A percentile compares a stretch with the other conserved stretches of the same genome.
These are phyloP conservation scores for Lanzia echinophila DNA, from an alignment of 2,329 filamentous ascomycete species.

Conservation along the genomic window DNA sequence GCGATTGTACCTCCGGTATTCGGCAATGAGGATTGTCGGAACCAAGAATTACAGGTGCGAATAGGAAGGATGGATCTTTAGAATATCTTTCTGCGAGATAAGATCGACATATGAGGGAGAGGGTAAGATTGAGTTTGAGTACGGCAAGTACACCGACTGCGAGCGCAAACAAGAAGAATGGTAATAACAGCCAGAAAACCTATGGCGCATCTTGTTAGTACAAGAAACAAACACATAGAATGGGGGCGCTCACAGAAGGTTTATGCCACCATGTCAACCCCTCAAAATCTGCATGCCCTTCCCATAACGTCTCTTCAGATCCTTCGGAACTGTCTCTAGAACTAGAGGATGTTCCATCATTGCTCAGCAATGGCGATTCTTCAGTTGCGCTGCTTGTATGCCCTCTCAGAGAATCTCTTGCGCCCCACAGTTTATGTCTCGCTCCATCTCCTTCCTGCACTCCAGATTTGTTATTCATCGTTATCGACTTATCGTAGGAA, in stretches of 20 bases:
- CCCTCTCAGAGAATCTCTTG: slow-evolving; percentile 20
- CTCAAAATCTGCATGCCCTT: slow-evolving; percentile 50
- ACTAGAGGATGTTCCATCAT: slow-evolving; percentile 10
- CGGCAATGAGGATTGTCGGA: slow-evolving; percentile 73
- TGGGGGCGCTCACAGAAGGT: slow-evolving; percentile 48
- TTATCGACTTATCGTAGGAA: background rate
- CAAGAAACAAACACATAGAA: background rate
- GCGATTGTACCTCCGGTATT: slow-evolving; percentile 68
- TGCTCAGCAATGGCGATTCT: slow-evolving; percentile 21
- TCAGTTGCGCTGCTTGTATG: slow-evolving; percentile 16
- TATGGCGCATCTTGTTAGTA: slow-evolving; percentile 29
- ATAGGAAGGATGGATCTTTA: slow-evolving; percentile 50
- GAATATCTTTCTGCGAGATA: slow-evolving; percentile 67
- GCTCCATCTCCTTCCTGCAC: background rate
- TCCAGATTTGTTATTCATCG: background rate
- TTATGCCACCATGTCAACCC: slow-evolving; percentile 54
- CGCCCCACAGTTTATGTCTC: slow-evolving; percentile 18
- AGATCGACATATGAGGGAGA: slow-evolving; percentile 74
- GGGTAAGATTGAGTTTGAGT: slow-evolving; percentile 80
- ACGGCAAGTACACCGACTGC: slow-evolving; percentile 83
- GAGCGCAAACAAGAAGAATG: slow-evolving; percentile 74
- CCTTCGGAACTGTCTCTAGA: slow-evolving; percentile 3
- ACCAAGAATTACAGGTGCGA: slow-evolving; percentile 59
- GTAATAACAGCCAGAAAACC: slow-evolving; percentile 78
- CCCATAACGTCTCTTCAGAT: slow-evolving; percentile 35